Conservation (phyloP, 2,329 filamentous ascomycete species). For the Aspergillus fischeri region DNA sequence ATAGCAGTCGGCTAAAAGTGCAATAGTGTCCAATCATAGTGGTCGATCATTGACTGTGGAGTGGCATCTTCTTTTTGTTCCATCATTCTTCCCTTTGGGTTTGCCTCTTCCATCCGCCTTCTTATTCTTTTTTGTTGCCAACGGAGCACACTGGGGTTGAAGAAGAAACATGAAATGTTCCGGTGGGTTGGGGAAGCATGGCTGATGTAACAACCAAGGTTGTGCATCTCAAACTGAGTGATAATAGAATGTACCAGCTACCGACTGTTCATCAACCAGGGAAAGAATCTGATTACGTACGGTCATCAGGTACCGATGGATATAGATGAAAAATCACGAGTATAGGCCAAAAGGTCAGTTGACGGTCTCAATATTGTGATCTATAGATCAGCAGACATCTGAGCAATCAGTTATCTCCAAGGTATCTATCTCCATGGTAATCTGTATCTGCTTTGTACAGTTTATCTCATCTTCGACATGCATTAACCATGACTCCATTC, state of each 20-base stretch:
- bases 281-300: not conserved
- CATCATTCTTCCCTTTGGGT: not conserved
- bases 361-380: not conserved
- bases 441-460: not conserved
- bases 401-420: not conserved
- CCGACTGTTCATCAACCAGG: not conserved
- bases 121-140: too few relatives aligned
- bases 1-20: conserved; percentile 4
- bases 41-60: not conserved
- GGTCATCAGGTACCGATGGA: not conserved
- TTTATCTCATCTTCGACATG: too few relatives aligned
- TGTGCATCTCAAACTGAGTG: not conserved
- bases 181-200: not conserved
- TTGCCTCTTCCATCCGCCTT: too few relatives aligned
- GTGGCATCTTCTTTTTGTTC: conserved; percentile 9
- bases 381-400: not conserved
- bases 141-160: not conserved
- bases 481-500: not conserved
- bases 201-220: not conserved
- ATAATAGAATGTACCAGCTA: not conserved
- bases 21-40: conserved; percentile 2
- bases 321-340: not conserved
- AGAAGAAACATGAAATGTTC: not conserved
- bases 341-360: not conserved
- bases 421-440: not conserved